Conservation (phyloP, 805 yeast genomes). For the Lachancea meyersii region DNA sequence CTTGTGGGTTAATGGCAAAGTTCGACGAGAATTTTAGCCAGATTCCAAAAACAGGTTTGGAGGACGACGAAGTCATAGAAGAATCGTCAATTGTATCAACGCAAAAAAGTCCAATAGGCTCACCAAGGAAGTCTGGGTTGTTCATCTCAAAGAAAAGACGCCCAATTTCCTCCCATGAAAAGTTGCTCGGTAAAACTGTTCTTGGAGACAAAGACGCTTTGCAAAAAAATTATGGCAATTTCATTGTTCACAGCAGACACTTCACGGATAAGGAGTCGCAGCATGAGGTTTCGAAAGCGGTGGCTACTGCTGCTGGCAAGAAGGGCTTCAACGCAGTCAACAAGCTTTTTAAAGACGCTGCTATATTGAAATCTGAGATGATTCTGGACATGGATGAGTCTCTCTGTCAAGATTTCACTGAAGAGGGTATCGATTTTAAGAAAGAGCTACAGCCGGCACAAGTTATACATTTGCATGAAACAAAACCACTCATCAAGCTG, state of each 20-base stretch:
- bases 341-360: constrained; percentile 39
- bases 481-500: constrained; percentile 46
- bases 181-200: background rate
- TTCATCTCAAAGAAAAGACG: background rate
- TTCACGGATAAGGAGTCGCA: constrained; percentile 23
- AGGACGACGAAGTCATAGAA: background rate
- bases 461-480: constrained; percentile 21
- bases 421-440: constrained; percentile 18
- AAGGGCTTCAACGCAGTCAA: constrained; percentile 33
- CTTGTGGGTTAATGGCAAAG: background rate
- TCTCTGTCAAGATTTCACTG: constrained; percentile 29
- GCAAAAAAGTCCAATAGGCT: background rate
- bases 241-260: constrained; percentile 18
- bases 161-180: too few relatives aligned
- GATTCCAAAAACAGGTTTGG: background rate
- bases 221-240: background rate
- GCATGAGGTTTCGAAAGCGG: constrained; percentile 3
- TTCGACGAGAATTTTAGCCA: background rate
- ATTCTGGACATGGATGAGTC: constrained; percentile 37
- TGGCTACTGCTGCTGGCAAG: constrained; percentile 8
- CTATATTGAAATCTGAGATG: constrained; percentile 48
- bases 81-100: background rate
- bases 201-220: background rate
- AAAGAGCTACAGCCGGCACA: constrained; percentile 23
- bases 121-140: background rate